Base-by-base conservation (phyloP, 2,329 filamentous ascomycete genomes). In the Hymenoscyphus albidus region DNA sequence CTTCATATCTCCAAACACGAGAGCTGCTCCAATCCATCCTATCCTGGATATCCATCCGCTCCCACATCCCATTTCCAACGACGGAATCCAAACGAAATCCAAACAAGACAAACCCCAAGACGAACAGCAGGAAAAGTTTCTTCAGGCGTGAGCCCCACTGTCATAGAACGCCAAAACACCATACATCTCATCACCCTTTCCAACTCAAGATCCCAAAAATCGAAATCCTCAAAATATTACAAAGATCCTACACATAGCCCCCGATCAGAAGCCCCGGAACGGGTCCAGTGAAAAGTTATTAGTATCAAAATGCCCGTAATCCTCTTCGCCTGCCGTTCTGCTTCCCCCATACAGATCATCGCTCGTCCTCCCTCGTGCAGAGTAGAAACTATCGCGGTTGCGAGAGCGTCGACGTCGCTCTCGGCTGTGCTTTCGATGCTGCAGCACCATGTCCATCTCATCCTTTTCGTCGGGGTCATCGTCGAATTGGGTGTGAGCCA, bases 221-320 rank as follows among this genome's bases (percentile, higher is more conserved):
- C 22, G 27, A 27, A 27, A 27, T 27, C 27, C 27, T 27, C 27
- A 27, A 27, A 27, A 27, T 2, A 27, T 27, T 27, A 27, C 27
- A 27, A 27, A 27, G 27, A 35, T 35, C 35, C 9, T 35, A 51
- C 14, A 51, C 9, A 16, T 14, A 16, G 13, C 3, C 18, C 16
- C 35, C 32, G 40, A 58, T 71, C 58, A 88, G 70, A 88, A 88
- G 3, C 85, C 85, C 69, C 79, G 81, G 69, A 88, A 88, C 1
- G 86, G 86, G 67, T 89, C 85, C 31, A 87, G 83, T 44, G 82
- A 78, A 72, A 81, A 81, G 7, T 55, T 64, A 12, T 68, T 67
- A 13, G 39, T 44, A 70, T 78, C 78, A 56, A 68, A 68, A 38
- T 70, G 67, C 7, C 67, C 69, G 70, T 80, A 85, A 64, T 88